Evolutionary conservation across 169 alveolate species (phyloP).

Genomic region (Amoebophrya sp.): DNA sequence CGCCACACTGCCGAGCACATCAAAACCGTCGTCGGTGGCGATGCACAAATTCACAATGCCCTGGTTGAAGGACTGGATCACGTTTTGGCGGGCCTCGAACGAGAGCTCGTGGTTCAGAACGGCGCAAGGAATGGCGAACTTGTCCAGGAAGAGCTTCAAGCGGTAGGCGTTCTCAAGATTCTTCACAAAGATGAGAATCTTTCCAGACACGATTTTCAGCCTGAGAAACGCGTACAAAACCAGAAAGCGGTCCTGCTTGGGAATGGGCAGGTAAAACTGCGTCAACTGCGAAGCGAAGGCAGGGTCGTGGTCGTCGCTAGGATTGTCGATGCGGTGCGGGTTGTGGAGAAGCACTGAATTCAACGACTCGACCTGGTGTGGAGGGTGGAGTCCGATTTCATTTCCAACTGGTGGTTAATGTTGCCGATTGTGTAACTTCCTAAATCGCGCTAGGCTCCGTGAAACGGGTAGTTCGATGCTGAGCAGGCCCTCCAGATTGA

Average conservation of each 20-base stretch:
- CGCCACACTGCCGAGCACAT: not conserved
- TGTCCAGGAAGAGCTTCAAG: conserved; percentile 14
- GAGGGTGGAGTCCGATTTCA: no score
- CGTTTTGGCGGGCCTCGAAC: not conserved
- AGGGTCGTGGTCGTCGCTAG: not conserved
- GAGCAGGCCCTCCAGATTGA: no score
- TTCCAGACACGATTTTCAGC: conserved; percentile 8
- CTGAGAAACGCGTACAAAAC: not conserved
- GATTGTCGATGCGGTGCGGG: not conserved
- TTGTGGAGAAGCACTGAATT: not conserved
- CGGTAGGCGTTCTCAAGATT: conserved; percentile 10
- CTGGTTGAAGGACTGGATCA: conserved; percentile 18
- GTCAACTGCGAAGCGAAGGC: not conserved
- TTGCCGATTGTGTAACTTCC: no score
- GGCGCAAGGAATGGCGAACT: not conserved
- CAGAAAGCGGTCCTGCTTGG: not conserved
- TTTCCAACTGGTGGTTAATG: no score
- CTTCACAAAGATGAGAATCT: conserved; percentile 7
- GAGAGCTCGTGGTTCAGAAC: conserved; percentile 15
- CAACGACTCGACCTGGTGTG: no score
- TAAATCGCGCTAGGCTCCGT: no score
- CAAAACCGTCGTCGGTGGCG: conserved; percentile 1
- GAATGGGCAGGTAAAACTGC: conserved; percentile 15
- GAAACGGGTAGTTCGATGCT: no score
- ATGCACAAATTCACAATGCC: not conserved